Conservation (phyloP, 2,329 filamentous ascomycete genomes). For the Cladosporium austrohemisphaericum region DNA sequence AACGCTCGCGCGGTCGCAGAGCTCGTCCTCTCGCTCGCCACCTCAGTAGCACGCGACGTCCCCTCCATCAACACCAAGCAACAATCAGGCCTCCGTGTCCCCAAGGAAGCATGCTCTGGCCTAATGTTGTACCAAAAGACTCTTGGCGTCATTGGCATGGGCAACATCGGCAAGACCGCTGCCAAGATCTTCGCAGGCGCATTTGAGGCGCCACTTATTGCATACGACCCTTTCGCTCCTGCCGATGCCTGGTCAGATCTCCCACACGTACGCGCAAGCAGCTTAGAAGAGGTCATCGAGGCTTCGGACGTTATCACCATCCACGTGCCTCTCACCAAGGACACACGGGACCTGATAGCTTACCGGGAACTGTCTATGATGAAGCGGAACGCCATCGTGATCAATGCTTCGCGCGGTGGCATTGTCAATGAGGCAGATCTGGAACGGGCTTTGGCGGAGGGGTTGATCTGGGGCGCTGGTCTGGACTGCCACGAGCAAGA, state of each 20-base stretch:
- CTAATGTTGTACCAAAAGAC: conserved; percentile 33
- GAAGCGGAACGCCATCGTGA: conserved; percentile 28
- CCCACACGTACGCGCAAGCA: conserved; percentile 25
- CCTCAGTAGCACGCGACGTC: conserved; percentile 32
- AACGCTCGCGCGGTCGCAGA: conserved; percentile 37
- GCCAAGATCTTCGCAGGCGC: conserved; percentile 33
- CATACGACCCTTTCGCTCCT: conserved; percentile 34
- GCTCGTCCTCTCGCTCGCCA: conserved; percentile 31
- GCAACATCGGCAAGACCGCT: conserved; percentile 34
- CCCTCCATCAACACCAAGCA: conserved; percentile 25
- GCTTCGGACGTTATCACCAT: conserved; percentile 34
- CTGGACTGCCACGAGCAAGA: conserved; percentile 30
- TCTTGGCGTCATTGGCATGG: conserved; percentile 38
- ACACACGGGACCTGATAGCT: conserved; percentile 32
- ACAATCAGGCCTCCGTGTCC: conserved; percentile 26
- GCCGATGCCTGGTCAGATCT: conserved; percentile 24
- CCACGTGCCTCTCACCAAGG: conserved; percentile 30
- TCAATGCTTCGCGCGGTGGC: conserved; percentile 33
- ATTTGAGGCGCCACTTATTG: conserved; percentile 28
- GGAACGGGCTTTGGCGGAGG: conserved; percentile 22
- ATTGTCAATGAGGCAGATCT: conserved; percentile 31
- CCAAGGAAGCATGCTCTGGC: conserved; percentile 43
- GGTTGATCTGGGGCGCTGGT: conserved; percentile 30
- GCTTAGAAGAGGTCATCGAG: conserved; percentile 28
- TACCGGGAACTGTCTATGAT: conserved; percentile 26